Conservation (phyloP, 2,329 filamentous ascomycete genomes). For the Aspergillus novoparasiticus region DNA sequence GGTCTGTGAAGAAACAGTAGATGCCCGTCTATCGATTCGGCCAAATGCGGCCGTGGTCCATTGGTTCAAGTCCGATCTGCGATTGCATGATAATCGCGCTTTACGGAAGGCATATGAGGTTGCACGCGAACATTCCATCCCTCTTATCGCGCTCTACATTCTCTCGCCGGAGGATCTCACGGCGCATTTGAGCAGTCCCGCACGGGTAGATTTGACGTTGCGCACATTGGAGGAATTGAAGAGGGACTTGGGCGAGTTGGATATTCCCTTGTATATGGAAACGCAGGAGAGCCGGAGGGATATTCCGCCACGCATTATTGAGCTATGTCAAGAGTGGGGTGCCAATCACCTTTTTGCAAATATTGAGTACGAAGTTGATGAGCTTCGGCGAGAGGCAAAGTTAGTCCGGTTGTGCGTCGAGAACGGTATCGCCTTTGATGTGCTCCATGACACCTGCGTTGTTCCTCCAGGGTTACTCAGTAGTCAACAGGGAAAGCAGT, state of each 20-base stretch:
- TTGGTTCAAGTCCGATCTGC: constrained; percentile 87
- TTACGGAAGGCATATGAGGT: constrained; percentile 67
- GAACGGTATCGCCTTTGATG: constrained; percentile 68
- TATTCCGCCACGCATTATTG: constrained; percentile 63
- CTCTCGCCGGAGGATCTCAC: constrained; percentile 82
- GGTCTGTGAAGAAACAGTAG: constrained; percentile 63
- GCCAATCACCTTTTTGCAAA: constrained; percentile 78
- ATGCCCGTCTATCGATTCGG: constrained; percentile 54
- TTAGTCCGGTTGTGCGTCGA: constrained; percentile 64
- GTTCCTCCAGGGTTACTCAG: constrained; percentile 71
- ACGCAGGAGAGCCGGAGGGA: constrained; percentile 67
- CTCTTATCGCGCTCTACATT: constrained; percentile 76
- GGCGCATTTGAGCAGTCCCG: constrained; percentile 73
- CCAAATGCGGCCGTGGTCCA: constrained; percentile 71
- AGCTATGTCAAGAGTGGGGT: constrained; percentile 71
- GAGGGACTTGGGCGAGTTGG: constrained; percentile 66
- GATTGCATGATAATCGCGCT: constrained; percentile 72
- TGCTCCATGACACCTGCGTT: constrained; percentile 79
- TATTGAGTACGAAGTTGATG: constrained; percentile 90
- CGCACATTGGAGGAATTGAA: constrained; percentile 68
- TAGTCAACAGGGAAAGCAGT: constrained; percentile 73
- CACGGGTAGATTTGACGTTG: constrained; percentile 79
- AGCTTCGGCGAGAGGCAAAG: constrained; percentile 73
- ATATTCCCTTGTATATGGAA: constrained; percentile 79
- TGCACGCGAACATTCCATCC: constrained; percentile 68